phyloP scores from a whole-genome alignment of 176 grass and related monocot genomes.

The Carex cristatella region DNA sequence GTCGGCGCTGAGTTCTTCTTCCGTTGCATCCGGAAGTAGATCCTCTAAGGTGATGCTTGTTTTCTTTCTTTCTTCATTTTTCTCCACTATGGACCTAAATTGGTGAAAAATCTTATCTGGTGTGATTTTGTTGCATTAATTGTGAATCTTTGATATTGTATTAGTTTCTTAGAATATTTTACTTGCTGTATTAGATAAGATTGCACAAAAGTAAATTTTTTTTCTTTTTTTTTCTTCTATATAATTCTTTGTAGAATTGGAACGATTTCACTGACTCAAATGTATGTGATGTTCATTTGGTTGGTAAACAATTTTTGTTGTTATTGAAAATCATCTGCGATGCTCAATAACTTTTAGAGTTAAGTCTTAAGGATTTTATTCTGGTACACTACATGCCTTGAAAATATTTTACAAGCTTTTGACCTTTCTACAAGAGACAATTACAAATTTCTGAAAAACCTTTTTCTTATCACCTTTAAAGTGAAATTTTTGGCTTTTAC shows the following conservation, averaged over 20 bases:
- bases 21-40: not conserved
- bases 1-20: not conserved
- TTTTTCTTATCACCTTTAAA: not conserved
- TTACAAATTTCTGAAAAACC: not conserved
- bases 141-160: not conserved
- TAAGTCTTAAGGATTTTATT: not conserved
- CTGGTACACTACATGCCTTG: not conserved
- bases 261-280: not conserved
- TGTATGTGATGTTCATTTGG: not conserved
- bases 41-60: conserved; percentile 22
- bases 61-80: not conserved
- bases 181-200: not conserved
- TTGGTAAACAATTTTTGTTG: not conserved
- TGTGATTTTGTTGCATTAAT: not conserved
- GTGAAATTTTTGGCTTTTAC: not conserved
- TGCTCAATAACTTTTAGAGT: not conserved
- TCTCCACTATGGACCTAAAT: not conserved
- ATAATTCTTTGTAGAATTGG: not conserved
- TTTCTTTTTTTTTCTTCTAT: not conserved
- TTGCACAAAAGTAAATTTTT: not conserved
- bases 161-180: not conserved
- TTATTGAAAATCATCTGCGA: not conserved
- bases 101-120: not conserved
- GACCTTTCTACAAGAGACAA: not conserved
- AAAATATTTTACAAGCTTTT: not conserved